Conservation (phyloP, 495 filamentous ascomycete species). For the Achaetomiella virescens region DNA sequence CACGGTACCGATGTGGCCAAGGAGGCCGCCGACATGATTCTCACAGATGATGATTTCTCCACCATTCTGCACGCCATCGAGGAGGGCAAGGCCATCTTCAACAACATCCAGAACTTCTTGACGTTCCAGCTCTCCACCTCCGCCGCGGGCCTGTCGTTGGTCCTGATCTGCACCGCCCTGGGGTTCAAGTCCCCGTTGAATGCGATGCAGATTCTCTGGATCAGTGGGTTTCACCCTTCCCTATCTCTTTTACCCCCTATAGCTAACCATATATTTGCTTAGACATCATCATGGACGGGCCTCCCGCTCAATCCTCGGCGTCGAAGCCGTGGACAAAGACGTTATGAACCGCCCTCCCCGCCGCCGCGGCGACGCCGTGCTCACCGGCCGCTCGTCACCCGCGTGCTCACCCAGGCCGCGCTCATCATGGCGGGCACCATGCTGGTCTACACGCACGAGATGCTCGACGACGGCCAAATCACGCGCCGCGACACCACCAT, state of each 20-base stretch:
- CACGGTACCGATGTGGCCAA: slow-evolving; percentile 97
- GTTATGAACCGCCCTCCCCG: slow-evolving; percentile 92
- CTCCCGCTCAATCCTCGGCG: slow-evolving; percentile 95
- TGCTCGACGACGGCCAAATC: slow-evolving; percentile 71
- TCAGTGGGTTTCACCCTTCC: slow-evolving; percentile 61
- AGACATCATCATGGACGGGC: slow-evolving; percentile 99
- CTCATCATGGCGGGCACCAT: slow-evolving; percentile 92
- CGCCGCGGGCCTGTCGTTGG: slow-evolving; percentile 85
- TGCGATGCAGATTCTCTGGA: slow-evolving; percentile 99
- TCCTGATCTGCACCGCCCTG: slow-evolving; percentile 82
- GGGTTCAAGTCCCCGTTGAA: slow-evolving; percentile 93
- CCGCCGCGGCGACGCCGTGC: slow-evolving; percentile 72
- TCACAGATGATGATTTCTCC: slow-evolving; percentile 96
- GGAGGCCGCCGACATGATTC: slow-evolving; percentile 98
- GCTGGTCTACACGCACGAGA: slow-evolving; percentile 82
- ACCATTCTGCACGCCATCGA: slow-evolving; percentile 95
- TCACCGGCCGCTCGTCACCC: slow-evolving; percentile 75
- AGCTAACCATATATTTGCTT: slow-evolving; percentile 22
- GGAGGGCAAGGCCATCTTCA: slow-evolving; percentile 98
- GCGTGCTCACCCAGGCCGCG: slow-evolving; percentile 79
- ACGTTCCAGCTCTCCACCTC: slow-evolving; percentile 98
- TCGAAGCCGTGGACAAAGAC: slow-evolving; percentile 89
- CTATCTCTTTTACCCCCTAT: not conserved
- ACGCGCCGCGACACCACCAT: slow-evolving; percentile 95
- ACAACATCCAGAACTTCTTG: slow-evolving; percentile 98